Conservation (phyloP, 305 asterid species). For the Lippia alba region DNA sequence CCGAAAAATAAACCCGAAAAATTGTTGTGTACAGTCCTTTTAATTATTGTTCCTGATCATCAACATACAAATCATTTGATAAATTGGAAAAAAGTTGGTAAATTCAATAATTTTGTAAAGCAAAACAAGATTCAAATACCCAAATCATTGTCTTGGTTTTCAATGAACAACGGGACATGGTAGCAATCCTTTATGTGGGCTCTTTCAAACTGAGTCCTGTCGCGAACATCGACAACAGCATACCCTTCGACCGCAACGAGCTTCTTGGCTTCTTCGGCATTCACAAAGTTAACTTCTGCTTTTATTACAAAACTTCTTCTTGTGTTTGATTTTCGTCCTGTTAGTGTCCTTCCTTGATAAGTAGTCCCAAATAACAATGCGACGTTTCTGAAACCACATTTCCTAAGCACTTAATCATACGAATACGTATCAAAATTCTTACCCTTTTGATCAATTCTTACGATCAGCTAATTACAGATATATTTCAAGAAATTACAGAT, state of each 20-base stretch:
- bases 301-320: constrained; percentile 46
- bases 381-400: constrained; percentile 62
- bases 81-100: constrained; percentile 3
- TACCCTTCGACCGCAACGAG: constrained; percentile 76
- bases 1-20: constrained; percentile 93
- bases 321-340: constrained; percentile 30
- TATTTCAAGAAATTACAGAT: too few relatives aligned
- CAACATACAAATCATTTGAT: constrained; percentile 2
- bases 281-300: constrained; percentile 72
- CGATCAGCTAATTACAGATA: too few relatives aligned
- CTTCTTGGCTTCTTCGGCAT: constrained; percentile 76
- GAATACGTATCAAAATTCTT: too few relatives aligned
- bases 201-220: constrained; percentile 71
- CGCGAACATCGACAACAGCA: constrained; percentile 79
- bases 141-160: constrained; percentile 81
- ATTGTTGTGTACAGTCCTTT: constrained; percentile 83
- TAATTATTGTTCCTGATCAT: constrained; percentile 68
- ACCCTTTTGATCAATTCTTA: too few relatives aligned
- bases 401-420: constrained; percentile 15
- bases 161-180: constrained; percentile 80
- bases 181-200: constrained; percentile 84
- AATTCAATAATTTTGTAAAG: not conserved
- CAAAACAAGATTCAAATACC: constrained; percentile 41
- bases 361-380: constrained; percentile 41
- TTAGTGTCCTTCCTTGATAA: constrained; percentile 35